These are phyloP conservation scores for Globisporangium middletonii DNA, from an alignment of 352 stramenopile genomes.

Conservation along the genomic window DNA sequence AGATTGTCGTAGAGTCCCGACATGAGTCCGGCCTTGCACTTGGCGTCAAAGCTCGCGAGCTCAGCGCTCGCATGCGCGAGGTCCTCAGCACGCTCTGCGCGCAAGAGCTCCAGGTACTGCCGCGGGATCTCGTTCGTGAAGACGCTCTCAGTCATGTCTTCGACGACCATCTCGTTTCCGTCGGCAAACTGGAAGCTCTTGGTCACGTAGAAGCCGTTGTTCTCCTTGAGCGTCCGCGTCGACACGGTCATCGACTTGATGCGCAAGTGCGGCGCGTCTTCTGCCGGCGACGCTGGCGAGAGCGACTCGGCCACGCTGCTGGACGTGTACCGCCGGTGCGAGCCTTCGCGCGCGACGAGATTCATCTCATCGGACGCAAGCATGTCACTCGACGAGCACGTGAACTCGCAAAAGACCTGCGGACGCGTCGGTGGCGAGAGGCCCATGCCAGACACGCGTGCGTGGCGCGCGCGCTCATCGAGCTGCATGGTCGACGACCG, in stretches of 20 bases:
- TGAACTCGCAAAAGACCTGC: constrained; percentile 81
- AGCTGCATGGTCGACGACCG: constrained; percentile 45
- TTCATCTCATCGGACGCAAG: constrained; percentile 47
- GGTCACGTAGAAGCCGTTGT: constrained; percentile 68
- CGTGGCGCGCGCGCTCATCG: constrained; percentile 43
- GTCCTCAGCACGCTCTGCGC: constrained; percentile 47
- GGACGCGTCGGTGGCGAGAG: constrained; percentile 45
- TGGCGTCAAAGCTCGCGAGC: constrained; percentile 50
- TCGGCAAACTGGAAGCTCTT: constrained; percentile 80
- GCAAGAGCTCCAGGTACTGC: constrained; percentile 67
- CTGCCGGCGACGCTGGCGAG: background rate
- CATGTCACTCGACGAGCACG: constrained; percentile 54
- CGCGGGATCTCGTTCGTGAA: constrained; percentile 78
- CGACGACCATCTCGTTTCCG: constrained; percentile 68
- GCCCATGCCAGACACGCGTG: constrained; percentile 55
- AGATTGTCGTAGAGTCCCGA: constrained; percentile 71
- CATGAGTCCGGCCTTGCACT: constrained; percentile 56
- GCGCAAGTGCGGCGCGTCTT: constrained; percentile 35
- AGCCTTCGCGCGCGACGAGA: constrained; percentile 51
- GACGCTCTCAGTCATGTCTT: constrained; percentile 77
- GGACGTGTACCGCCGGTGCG: constrained; percentile 30
- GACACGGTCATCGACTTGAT: constrained; percentile 75
- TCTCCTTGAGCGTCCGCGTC: constrained; percentile 65
- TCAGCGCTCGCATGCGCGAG: constrained; percentile 44
- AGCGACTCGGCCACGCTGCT: constrained; percentile 20